Base-by-base conservation (phyloP, 306 rosid species). In the Rosa lucieae region DNA sequence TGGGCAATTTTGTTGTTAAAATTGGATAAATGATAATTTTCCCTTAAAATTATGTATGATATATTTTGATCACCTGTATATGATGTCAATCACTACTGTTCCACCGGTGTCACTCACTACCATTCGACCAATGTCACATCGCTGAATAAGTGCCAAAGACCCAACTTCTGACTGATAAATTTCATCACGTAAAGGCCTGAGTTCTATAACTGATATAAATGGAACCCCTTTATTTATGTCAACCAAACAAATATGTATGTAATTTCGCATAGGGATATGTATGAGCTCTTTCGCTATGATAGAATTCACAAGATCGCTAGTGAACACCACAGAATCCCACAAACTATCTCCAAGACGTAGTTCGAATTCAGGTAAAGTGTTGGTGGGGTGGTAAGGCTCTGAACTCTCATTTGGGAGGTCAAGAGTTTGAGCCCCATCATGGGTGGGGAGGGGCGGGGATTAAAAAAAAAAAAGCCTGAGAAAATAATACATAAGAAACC, bases 321-420 rank as follows among this genome's bases (percentile, higher is more conserved):
- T 20, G 47, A 82, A 78, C 2, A 1, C 58, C 21, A 87, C 75
- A 0, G 78, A 48, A 40, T 58, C 85, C 90, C 88, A 87, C 15
- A 23, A 8, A 72, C 78, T 84, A 37, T 82, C 77, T 67, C 88
- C 86, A 44, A 82, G 7, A 77, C 71, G 78, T 35, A 87, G 81
- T 4, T 85, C 80, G n/a, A 87, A 84, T 18, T 71, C 20, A 4
- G 87, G 90, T n/a, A 26, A n/a, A n/a, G n/a, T n/a, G n/a, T n/a
- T n/a, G n/a, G n/a, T n/a, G n/a, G n/a, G n/a, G n/a, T n/a, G n/a
- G n/a, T n/a, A n/a, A n/a, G n/a, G n/a, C n/a, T n/a, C n/a, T n/a
- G n/a, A n/a, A n/a, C n/a, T n/a, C n/a, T n/a, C n/a, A n/a, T n/a
- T n/a, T n/a, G n/a, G n/a, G n/a, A n/a, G n/a, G n/a, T n/a, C n/a